Base-by-base conservation (phyloP, 805 yeast genomes). In the Candida maltosa region DNA sequence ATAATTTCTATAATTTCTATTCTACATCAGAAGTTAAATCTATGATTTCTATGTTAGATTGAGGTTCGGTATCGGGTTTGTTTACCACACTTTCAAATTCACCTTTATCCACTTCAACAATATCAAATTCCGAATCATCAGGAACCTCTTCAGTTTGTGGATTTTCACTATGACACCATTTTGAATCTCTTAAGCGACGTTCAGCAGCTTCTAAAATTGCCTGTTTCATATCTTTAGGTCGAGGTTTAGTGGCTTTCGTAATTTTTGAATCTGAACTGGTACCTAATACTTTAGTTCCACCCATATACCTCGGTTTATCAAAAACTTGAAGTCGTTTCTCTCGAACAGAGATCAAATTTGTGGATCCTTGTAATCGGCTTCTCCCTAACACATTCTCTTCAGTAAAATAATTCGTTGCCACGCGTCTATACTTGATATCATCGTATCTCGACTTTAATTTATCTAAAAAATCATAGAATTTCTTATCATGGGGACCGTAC, bases 401-500 rank as follows among this genome's bases (percentile, higher is more conserved):
- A 34, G 80, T 70, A 6, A 73, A 58, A 44, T 73, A 78, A 6
- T 73, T 75, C 24, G 63, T 64, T 4, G 76, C 65, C 8, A 18
- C 27, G 0, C 73, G 70, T 19, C 62, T 60, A 26, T 59, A 40
- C 44, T 69, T 71, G 28, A 72, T 50, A 6, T 64, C 60, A 34
- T 66, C 68, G 47, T 61, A 78, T 48, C 83, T 61, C 5, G 62
- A 63, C 38, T 73, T 75, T 26, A 84, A 63, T 40, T 74, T 77
- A 36, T 84, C 91, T 44, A 87, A 56, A 33, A 71, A 70, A 33
- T 62, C 62, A 52, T 86, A 86, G 52, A 91, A 91, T 39, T 60
- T 60, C 2, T 62, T 73, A 61, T 91, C 83, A 52, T 91, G 97
- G 0, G 95, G 84, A 0, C 96, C 96, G 49, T 65, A 64, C 15